Evolutionary conservation across 2,329 filamentous ascomycete species (phyloP).

Genomic region (Penicillium sp.): DNA sequence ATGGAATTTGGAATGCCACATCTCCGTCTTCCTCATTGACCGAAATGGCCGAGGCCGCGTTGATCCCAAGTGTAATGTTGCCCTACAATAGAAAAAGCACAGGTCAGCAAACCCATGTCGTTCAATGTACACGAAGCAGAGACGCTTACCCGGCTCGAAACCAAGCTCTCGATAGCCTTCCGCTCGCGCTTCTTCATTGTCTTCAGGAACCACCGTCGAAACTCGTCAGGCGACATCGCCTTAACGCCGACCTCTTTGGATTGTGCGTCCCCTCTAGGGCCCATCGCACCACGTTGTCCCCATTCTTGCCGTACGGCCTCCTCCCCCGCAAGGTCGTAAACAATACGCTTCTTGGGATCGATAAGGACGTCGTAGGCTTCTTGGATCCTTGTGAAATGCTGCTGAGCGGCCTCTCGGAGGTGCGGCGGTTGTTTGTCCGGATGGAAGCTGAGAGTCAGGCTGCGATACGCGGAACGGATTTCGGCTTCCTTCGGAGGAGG

Average conservation of each 20-base stretch:
- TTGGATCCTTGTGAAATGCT: conserved; percentile 40
- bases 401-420: conserved; percentile 36
- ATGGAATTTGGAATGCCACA: conserved; percentile 30
- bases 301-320: conserved; percentile 43
- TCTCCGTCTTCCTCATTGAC: conserved; percentile 28
- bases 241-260: conserved; percentile 36
- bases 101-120: conserved; percentile 9
- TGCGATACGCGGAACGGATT: conserved; percentile 46
- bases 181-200: conserved; percentile 42
- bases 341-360: conserved; percentile 41
- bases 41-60: conserved; percentile 36
- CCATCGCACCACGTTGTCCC: conserved; percentile 34
- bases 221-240: conserved; percentile 39
- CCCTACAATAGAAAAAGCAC: conserved; percentile 21
- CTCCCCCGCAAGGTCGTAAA: conserved; percentile 45
- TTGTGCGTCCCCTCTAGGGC: conserved; percentile 29
- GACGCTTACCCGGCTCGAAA: conserved; percentile 36
- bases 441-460: conserved; percentile 44
- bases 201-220: conserved; percentile 42
- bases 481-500: conserved; percentile 43
- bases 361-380: conserved; percentile 45
- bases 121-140: not conserved
- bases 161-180: conserved; percentile 36
- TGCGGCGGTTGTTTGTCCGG: conserved; percentile 46
- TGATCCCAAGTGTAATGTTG: conserved; percentile 32